Base-by-base conservation (phyloP, 148 eudicot species). In the Dysphania ambrosioides region DNA sequence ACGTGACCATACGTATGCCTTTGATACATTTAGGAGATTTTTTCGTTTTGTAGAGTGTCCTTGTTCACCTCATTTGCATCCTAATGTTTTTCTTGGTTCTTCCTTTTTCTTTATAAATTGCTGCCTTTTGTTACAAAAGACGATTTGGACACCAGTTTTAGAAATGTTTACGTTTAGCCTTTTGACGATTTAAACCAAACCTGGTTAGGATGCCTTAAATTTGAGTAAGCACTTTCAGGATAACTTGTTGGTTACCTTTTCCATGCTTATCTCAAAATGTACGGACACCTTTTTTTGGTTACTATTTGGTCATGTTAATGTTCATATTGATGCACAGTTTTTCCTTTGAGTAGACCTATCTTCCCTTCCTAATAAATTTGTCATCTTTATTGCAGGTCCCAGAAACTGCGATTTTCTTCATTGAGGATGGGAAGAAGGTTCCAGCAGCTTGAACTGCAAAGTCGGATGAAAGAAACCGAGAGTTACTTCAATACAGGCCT, bases 401-500 rank as follows among this genome's bases (percentile, higher is more conserved):
- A 26, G 93, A 91, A 79, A 42, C 81, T 58, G 86, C 91, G 78
- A 89, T 89, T 59, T 91, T 83, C 79, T 91, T 87, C 80, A 91
- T 91, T 42, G 93, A 91, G 75, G 97, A 91, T 63, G 93, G 97
- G 42, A 86, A 87, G 76, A 91, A 91, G 76, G 91, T 91, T 74
- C 85, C 91, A 24, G 91, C 91, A 21, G 89, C 83, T 44, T 75
- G 75, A 79, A 66, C 35, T 44, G 32, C 65, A 77, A 66, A 44
- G 21, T 21, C 11, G 8, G 26, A 56, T 42, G 8, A 24, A 41
- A 26, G 31, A 80, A 55, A 70, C 40, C 23, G 51, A 53, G 30
- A 49, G 19, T 29, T 60, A 36, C 57, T 36, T 34, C 75, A 26
- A 44, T n/a, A 29, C 69, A 21, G 31, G 40, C 47, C 5, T 53